phyloP scores from a whole-genome alignment of 495 filamentous ascomycete genomes.

The Thozetella sp. region DNA sequence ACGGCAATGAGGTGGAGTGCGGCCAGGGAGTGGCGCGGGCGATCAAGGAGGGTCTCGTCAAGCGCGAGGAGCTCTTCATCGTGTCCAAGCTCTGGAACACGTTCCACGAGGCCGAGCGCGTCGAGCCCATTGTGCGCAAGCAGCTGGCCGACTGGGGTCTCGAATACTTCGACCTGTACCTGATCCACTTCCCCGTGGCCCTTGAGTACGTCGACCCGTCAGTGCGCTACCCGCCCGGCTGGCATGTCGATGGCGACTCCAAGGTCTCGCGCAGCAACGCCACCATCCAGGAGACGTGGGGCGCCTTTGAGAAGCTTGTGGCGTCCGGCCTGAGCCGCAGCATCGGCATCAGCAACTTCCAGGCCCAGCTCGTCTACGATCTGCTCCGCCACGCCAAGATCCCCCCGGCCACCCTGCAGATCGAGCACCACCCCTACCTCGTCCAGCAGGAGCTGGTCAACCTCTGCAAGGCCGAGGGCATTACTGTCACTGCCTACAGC shows the following conservation, averaged over 20 bases:
- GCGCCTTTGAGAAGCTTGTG: slow-evolving; percentile 79
- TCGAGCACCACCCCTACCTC: slow-evolving; percentile 98
- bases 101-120: slow-evolving; percentile 75
- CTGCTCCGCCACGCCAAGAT: slow-evolving; percentile 82
- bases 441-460: slow-evolving; percentile 75
- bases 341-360: slow-evolving; percentile 93
- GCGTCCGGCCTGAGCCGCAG: slow-evolving; percentile 67
- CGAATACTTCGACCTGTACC: slow-evolving; percentile 85
- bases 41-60: slow-evolving; percentile 84
- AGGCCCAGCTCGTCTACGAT: slow-evolving; percentile 79
- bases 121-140: slow-evolving; percentile 71
- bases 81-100: slow-evolving; percentile 93
- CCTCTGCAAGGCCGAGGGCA: slow-evolving; percentile 70
- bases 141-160: slow-evolving; percentile 80
- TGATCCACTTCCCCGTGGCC: slow-evolving; percentile 82
- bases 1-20: slow-evolving; percentile 85
- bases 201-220: slow-evolving; percentile 78
- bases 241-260: slow-evolving; percentile 62
- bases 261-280: slow-evolving; percentile 63
- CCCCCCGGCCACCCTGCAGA: slow-evolving; percentile 81
- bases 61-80: slow-evolving; percentile 87
- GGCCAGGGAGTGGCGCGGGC: slow-evolving; percentile 85
- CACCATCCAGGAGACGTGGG: slow-evolving; percentile 86
- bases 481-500: slow-evolving; percentile 86
- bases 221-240: slow-evolving; percentile 80